Conservation (phyloP, 2,329 filamentous ascomycete species). For the Trichoderma guizhouense region DNA sequence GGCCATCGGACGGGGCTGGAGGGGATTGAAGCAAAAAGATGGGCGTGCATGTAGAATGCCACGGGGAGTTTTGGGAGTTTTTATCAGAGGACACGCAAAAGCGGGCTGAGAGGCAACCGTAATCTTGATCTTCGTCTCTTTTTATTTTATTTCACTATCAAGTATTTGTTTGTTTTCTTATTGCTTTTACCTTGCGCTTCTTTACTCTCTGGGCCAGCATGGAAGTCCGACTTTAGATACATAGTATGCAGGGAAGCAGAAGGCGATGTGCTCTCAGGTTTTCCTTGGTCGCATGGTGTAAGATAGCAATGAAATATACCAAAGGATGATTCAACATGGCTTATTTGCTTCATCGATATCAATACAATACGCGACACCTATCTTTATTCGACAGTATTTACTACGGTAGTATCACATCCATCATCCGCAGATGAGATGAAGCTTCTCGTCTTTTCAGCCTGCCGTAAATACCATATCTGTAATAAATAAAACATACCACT, state of each 20-base stretch:
- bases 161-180: neutral
- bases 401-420: neutral
- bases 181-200: neutral
- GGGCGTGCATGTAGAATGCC: neutral
- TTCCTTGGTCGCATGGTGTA: neutral
- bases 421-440: neutral
- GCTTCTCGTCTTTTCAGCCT: neutral
- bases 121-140: neutral
- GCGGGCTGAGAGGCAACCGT: neutral
- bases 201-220: neutral
- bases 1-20: neutral
- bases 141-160: neutral
- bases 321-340: neutral
- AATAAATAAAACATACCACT: neutral
- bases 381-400: neutral
- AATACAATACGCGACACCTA: neutral
- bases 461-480: neutral
- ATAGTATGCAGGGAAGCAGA: neutral
- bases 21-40: neutral
- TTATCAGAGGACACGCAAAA: neutral
- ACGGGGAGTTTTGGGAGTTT: constrained; percentile 7
- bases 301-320: neutral
- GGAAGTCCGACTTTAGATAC: neutral
- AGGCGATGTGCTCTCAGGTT: neutral
- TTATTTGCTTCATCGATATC: neutral